These are phyloP conservation scores for Astragalus membranaceus DNA, from an alignment of 306 rosid species.

Conservation along the genomic window DNA sequence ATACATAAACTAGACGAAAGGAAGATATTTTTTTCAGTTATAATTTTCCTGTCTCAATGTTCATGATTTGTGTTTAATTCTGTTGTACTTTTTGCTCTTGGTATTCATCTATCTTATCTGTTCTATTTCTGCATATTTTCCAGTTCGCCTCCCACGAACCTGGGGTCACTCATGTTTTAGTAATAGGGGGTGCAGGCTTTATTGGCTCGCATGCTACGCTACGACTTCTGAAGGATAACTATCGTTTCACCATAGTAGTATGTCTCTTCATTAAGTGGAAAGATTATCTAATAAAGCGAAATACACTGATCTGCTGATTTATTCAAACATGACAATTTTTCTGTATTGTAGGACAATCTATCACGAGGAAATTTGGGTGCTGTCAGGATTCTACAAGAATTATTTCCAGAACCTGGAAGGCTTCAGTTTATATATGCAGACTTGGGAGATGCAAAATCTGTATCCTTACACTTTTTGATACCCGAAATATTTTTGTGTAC, in stretches of 20 bases:
- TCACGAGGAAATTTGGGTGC: conserved; percentile 96
- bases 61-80: background rate
- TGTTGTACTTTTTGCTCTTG: background rate
- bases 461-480: conserved; percentile 37
- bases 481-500: conserved; percentile 11
- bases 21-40: background rate
- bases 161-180: conserved; percentile 85
- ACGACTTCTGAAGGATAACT: conserved; percentile 66
- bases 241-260: conserved; percentile 96
- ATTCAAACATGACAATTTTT: conserved; percentile 8
- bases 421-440: conserved; percentile 93
- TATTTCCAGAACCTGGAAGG: conserved; percentile 84
- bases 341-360: conserved; percentile 66
- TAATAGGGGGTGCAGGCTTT: conserved; percentile 95
- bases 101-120: background rate
- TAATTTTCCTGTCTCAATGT: background rate
- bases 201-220: conserved; percentile 91
- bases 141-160: conserved; percentile 66
- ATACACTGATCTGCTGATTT: conserved; percentile 1
- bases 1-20: background rate
- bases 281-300: conserved; percentile 5
- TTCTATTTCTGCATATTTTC: background rate
- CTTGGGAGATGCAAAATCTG: conserved; percentile 72
- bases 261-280: conserved; percentile 18
- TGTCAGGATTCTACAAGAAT: conserved; percentile 61